phyloP scores from a whole-genome alignment of 768 basidiomycete species.

The Cubamyces sp. region DNA sequence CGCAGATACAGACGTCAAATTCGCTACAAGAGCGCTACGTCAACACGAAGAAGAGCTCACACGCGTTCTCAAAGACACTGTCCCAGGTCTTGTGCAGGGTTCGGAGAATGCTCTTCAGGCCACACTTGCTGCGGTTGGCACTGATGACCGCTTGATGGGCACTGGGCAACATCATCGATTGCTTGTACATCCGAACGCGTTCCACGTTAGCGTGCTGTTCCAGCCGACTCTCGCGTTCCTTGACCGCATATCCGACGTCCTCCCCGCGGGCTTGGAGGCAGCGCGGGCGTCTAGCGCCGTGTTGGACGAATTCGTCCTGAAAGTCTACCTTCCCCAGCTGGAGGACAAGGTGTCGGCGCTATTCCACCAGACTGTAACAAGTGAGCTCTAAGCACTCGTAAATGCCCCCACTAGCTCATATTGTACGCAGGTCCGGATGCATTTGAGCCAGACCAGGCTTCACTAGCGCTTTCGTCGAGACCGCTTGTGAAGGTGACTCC shows the following conservation, averaged over 20 bases:
- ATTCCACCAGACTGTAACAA: constrained; percentile 84
- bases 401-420: neutral
- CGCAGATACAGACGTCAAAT: constrained; percentile 83
- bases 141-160: constrained; percentile 76
- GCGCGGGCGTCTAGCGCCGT: constrained; percentile 70
- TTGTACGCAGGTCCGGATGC: constrained; percentile 70
- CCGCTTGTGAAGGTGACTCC: constrained; percentile 75
- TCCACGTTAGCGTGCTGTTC: constrained; percentile 94
- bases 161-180: constrained; percentile 81
- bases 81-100: constrained; percentile 89
- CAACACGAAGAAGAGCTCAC: constrained; percentile 85
- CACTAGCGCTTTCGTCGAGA: constrained; percentile 61
- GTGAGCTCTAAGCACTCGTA: constrained; percentile 41
- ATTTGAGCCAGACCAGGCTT: constrained; percentile 81
- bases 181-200: constrained; percentile 88
- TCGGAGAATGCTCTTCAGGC: constrained; percentile 67
- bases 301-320: constrained; percentile 91
- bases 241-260: constrained; percentile 65
- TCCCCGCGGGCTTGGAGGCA: constrained; percentile 74
- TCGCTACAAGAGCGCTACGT: constrained; percentile 66
- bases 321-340: constrained; percentile 90
- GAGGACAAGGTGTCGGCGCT: constrained; percentile 90
- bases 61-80: constrained; percentile 82
- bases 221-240: constrained; percentile 90
- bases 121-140: constrained; percentile 59